phyloP scores from a whole-genome alignment of 129 eudicot species.

The Ambrosia artemisiifolia region DNA sequence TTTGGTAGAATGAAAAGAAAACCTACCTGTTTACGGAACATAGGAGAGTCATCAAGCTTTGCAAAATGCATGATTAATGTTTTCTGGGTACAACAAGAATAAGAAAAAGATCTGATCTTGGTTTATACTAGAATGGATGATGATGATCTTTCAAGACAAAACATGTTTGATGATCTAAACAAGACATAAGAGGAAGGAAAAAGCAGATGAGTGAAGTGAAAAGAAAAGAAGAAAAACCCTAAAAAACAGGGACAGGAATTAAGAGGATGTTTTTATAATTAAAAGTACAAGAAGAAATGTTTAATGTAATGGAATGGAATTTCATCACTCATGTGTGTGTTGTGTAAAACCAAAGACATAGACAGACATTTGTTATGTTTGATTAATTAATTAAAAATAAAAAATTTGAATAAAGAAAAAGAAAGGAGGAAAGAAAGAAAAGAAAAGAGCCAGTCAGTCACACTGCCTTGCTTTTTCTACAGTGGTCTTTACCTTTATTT shows the following conservation, averaged over 20 bases:
- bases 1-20: neutral
- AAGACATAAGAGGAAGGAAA: neutral
- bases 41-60: conserved; percentile 98
- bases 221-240: conserved; percentile 18
- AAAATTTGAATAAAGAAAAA: neutral
- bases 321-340: conserved; percentile 9
- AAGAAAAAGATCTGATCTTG: conserved; percentile 7
- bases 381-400: neutral
- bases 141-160: conserved; percentile 11
- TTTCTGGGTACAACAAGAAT: neutral
- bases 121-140: conserved; percentile 15
- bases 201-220: conserved; percentile 16
- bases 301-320: neutral
- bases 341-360: conserved; percentile 5
- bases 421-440: neutral
- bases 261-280: conserved; percentile 3
- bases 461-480: conserved; percentile 16
- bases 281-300: neutral
- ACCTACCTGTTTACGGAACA: conserved; percentile 93
- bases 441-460: conserved; percentile 3
- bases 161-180: no score
- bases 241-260: conserved; percentile 6
- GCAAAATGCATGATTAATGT: conserved; percentile 71
- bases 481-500: conserved; percentile 10
- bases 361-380: conserved; percentile 1